Percentiles rank a stretch among this genome's conserved stretches.
Evolutionary conservation across 805 yeast species (phyloP).

Genomic region (Wickerhamomyces chambardii): DNA sequence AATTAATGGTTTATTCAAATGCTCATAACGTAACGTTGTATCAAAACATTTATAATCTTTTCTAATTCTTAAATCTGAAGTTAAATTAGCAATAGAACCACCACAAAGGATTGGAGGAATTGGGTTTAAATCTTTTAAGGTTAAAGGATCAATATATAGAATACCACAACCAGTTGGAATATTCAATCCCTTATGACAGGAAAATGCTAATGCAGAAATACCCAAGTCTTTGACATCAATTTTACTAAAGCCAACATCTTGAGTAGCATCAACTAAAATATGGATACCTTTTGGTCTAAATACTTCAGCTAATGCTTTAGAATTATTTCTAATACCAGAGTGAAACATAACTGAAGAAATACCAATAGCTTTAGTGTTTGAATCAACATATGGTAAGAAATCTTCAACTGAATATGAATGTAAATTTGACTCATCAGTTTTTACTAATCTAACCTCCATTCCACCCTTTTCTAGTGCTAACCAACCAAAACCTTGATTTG

Average conservation of each 20-base stretch:
- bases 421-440: not conserved
- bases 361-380: constrained; percentile 1
- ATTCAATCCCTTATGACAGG: not conserved
- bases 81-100: not conserved
- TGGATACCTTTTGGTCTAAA: not conserved
- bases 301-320: not conserved
- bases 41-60: not conserved
- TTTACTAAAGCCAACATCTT: not conserved
- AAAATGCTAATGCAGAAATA: not conserved
- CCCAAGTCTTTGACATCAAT: not conserved
- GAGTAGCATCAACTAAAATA: not conserved
- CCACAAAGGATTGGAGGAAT: not conserved
- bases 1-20: not conserved
- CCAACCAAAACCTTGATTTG: constrained; percentile 7
- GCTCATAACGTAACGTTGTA: not conserved
- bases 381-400: not conserved
- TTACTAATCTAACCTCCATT: not conserved
- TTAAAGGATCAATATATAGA: not conserved
- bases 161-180: not conserved
- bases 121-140: not conserved
- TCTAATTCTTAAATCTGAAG: not conserved
- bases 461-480: constrained; percentile 1
- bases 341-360: constrained; percentile 1
- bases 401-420: not conserved
- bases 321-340: constrained; percentile 1